Evolutionary conservation across 2,329 filamentous ascomycete species (phyloP).

Genomic region (Paecilomyces niveus): DNA sequence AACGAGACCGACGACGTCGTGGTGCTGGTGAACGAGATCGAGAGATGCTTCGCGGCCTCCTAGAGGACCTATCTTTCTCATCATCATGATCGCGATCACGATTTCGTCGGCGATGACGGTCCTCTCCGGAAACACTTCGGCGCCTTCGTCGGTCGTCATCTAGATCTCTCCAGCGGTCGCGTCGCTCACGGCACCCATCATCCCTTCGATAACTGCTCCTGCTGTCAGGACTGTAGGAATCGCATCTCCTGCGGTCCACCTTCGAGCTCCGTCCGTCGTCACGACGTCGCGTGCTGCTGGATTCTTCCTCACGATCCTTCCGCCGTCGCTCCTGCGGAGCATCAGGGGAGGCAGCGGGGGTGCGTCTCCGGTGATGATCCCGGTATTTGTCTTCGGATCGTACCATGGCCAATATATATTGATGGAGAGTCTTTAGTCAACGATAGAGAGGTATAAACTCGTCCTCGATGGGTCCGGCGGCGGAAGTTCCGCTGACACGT

Average conservation of each 20-base stretch:
- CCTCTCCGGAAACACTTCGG: conserved; percentile 19
- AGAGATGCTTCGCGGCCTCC: conserved; percentile 16
- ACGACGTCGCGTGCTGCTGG: conserved; percentile 16
- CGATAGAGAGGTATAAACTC: not conserved
- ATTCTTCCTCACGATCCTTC: conserved; percentile 12
- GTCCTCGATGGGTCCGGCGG: not conserved
- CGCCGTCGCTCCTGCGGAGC: conserved; percentile 15
- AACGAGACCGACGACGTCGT: conserved; percentile 16
- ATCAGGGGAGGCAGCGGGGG: conserved; percentile 14
- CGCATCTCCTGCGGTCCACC: conserved; percentile 14
- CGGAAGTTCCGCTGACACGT: not conserved
- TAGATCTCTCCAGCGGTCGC: conserved; percentile 15
- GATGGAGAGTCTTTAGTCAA: not conserved
- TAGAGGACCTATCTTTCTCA: conserved; percentile 14
- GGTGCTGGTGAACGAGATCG: conserved; percentile 8
- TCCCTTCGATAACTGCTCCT: conserved; percentile 15
- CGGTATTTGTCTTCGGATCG: conserved; percentile 13
- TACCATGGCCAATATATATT: conserved; percentile 17
- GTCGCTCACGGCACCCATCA: conserved; percentile 15
- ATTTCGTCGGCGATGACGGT: conserved; percentile 19
- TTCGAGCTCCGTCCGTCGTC: conserved; percentile 21
- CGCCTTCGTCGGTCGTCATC: conserved; percentile 21
- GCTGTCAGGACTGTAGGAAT: conserved; percentile 20
- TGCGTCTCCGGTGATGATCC: conserved; percentile 14
- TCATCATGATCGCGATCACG: conserved; percentile 14